A percentile compares a stretch with the other conserved stretches of the same genome.
Evolutionary conservation across 352 stramenopile species (phyloP).

Genomic region (Globisporangium iwayamae): DNA sequence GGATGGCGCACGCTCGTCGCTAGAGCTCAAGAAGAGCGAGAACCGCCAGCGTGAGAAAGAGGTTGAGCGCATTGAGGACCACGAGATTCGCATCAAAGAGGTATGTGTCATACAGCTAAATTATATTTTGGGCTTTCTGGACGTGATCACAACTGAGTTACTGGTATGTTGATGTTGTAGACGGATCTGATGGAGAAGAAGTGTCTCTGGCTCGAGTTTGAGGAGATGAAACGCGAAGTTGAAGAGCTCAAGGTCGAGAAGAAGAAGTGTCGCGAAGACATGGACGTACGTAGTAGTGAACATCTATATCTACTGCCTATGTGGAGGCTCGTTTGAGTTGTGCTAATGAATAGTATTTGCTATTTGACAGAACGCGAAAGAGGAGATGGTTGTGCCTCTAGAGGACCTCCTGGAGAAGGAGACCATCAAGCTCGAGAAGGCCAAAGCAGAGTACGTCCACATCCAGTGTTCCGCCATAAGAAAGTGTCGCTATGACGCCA

Average conservation of each 20-base stretch:
- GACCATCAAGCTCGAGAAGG: constrained; percentile 50
- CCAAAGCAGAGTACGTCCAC: constrained; percentile 50
- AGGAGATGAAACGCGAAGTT: constrained; percentile 67
- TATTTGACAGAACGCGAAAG: constrained; percentile 49
- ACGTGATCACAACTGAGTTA: not conserved
- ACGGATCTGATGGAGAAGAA: constrained; percentile 86
- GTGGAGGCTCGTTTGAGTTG: too few species aligned
- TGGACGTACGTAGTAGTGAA: constrained; percentile 38
- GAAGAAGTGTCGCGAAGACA: constrained; percentile 57
- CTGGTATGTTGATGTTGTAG: constrained; percentile 20
- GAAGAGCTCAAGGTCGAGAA: constrained; percentile 68
- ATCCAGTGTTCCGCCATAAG: too few species aligned
- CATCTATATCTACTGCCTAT: too few species aligned
- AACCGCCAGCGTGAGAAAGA: constrained; percentile 80
- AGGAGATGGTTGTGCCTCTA: constrained; percentile 58
- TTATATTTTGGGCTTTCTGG: not conserved
- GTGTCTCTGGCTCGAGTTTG: constrained; percentile 81
- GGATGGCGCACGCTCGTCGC: constrained; percentile 46
- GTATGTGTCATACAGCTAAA: constrained; percentile 18
- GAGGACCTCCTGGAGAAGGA: constrained; percentile 70
- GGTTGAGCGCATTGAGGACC: constrained; percentile 79
- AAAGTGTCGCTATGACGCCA: not conserved
- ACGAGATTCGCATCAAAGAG: constrained; percentile 78
- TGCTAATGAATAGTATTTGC: not conserved
- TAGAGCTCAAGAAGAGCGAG: constrained; percentile 85